Conservation (phyloP, 306 rosid species). For the Cicer arietinum region DNA sequence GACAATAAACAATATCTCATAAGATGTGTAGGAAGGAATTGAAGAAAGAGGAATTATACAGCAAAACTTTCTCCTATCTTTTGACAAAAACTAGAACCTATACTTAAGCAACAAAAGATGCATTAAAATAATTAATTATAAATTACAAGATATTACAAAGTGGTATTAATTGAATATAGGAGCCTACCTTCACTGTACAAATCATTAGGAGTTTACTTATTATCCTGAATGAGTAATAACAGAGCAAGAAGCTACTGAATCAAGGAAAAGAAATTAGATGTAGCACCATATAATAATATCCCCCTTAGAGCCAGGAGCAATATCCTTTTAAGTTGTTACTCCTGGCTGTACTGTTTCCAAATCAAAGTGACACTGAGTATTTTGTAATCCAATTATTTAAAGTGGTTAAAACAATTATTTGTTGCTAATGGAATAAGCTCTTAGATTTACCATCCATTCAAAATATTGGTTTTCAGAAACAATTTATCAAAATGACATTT, state of each 20-base stretch:
- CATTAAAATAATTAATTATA: neutral
- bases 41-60: no score
- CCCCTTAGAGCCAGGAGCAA: neutral
- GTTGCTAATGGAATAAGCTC: conserved; percentile 13
- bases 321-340: no score
- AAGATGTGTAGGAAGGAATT: neutral
- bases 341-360: neutral
- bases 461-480: neutral
- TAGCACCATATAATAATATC: neutral
- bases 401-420: neutral
- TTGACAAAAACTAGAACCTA: neutral
- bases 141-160: neutral
- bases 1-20: neutral
- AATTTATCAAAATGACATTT: conserved; percentile 19
- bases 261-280: neutral
- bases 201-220: neutral
- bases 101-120: neutral
- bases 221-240: neutral
- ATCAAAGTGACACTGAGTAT: neutral
- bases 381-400: neutral
- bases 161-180: no score
- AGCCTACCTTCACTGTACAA: no score
- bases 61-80: neutral
- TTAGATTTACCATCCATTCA: neutral
- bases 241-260: neutral